A percentile compares a stretch with the other conserved stretches of the same genome.
phyloP scores from a whole-genome alignment of 495 filamentous ascomycete genomes.

The Talaromyces stipitatus region DNA sequence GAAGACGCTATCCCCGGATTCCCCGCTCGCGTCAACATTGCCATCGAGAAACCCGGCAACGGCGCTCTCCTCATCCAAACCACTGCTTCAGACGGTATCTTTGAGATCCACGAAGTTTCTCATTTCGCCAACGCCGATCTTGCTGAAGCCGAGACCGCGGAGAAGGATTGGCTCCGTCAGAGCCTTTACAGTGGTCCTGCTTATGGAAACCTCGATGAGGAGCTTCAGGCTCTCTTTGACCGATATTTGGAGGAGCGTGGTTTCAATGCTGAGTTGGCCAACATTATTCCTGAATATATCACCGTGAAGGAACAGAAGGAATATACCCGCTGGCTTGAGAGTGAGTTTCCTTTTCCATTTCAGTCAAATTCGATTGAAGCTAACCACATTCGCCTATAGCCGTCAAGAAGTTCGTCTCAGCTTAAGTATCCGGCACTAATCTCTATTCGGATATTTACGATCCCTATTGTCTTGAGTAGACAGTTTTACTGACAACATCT shows the following conservation, averaged over 20 bases:
- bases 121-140: conserved; percentile 70
- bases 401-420: conserved; percentile 69
- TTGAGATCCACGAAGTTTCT: conserved; percentile 86
- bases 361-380: not conserved
- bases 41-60: conserved; percentile 72
- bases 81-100: conserved; percentile 74
- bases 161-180: conserved; percentile 60
- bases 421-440: conserved; percentile 31
- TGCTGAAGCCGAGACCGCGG: conserved; percentile 57
- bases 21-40: conserved; percentile 77
- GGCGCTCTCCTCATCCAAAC: conserved; percentile 86
- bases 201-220: conserved; percentile 91
- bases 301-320: conserved; percentile 99
- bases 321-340: conserved; percentile 85
- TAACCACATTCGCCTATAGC: conserved; percentile 21
- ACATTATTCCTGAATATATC: conserved; percentile 94
- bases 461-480: not conserved
- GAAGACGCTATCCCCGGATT: conserved; percentile 49
- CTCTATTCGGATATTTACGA: not conserved
- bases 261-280: conserved; percentile 75
- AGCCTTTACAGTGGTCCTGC: conserved; percentile 85
- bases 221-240: conserved; percentile 85
- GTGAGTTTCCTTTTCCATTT: conserved; percentile 30
- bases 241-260: conserved; percentile 92
- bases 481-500: not conserved